Evolutionary conservation across 345 rosid species (phyloP).

Genomic region (Eutrema yunnanense): DNA sequence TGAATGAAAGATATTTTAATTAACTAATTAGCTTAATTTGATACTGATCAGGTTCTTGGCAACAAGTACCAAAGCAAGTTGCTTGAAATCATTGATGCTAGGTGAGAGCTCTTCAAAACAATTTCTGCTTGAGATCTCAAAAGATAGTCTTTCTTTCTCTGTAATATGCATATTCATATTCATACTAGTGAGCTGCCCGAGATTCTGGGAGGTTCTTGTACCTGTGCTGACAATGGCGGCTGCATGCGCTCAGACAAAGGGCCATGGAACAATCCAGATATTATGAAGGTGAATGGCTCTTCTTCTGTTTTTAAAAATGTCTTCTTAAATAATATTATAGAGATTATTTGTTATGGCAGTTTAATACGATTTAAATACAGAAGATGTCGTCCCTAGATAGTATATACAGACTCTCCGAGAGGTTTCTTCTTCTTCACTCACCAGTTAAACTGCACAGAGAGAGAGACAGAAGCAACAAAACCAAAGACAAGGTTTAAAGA

Average conservation of each 20-base stretch:
- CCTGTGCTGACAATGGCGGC: constrained; percentile 73
- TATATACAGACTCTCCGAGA: too few relatives aligned
- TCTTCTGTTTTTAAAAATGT: too few relatives aligned
- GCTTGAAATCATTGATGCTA: constrained; percentile 76
- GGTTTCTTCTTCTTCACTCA: too few relatives aligned
- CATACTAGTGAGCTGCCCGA: constrained; percentile 55
- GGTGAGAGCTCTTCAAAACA: constrained; percentile 26
- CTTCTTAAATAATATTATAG: too few relatives aligned
- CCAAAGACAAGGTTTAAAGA: too few relatives aligned
- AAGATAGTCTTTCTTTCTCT: not conserved
- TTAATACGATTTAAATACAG: too few relatives aligned
- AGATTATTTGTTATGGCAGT: too few relatives aligned
- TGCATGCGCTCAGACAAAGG: constrained; percentile 87
- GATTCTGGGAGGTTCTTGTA: constrained; percentile 62
- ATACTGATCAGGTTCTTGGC: constrained; percentile 59
- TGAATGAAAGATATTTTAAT: not conserved
- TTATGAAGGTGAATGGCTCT: constrained; percentile 43
- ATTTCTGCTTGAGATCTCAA: not conserved
- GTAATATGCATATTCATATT: not conserved
- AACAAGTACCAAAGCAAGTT: constrained; percentile 83
- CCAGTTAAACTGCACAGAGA: too few relatives aligned
- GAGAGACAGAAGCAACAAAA: too few relatives aligned
- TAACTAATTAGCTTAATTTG: not conserved
- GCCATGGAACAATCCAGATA: constrained; percentile 70
- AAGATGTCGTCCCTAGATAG: too few relatives aligned